Evolutionary conservation across 2,329 filamentous ascomycete genomes (phyloP), one percentile per base, ranked within the genome.

Genomic region (Cladosporium oxysporum): DNA sequence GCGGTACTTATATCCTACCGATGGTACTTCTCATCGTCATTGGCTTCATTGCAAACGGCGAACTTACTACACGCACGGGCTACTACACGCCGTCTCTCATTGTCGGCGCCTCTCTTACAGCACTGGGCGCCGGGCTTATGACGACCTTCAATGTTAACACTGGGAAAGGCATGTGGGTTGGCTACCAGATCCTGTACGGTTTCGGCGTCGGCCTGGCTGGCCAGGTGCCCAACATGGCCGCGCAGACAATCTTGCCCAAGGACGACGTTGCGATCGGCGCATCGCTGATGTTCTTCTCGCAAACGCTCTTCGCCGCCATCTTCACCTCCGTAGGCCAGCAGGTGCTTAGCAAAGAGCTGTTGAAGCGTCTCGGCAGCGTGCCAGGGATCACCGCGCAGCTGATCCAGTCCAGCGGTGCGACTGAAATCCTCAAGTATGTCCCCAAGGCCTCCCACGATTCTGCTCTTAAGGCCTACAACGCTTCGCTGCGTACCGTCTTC

Each of bases 81-180:
- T 83, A 83, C 76, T 83, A 83, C 74, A 82, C 81, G 0, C 81
- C 81, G 1, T 83, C 83, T 71, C 79, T 83, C 74, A 76, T 58
- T 18, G 33, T 31, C 26, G 44, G 28, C 21, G 31, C 50, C n/a
- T 69, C 82, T 33, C 66, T 83, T 64, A 80, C 81, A 77, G 66
- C 79, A 16, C 76, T 83, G 47, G 81, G 81, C 21, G 78, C 80
- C 14, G 82, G 81, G 18, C 76, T 84, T 16, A 74, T 83, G 12
- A 72, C 79, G 4, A 82, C 81, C 4, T 78, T 82, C 60, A 72
- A 76, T 21, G 71, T 74, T 21, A 70, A 79, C 68, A 79, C 78
- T 11, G 14, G 14, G 0, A 31, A n/a, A 16, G 41, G 26, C 14
- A 73, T 77, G 62, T 79, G 77, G 77, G 78, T 79, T 50, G 76